Evolutionary conservation across 495 filamentous ascomycete species (phyloP), one percentile per base, ranked within the genome.

Genomic region (Talaromyces stipitatus): DNA sequence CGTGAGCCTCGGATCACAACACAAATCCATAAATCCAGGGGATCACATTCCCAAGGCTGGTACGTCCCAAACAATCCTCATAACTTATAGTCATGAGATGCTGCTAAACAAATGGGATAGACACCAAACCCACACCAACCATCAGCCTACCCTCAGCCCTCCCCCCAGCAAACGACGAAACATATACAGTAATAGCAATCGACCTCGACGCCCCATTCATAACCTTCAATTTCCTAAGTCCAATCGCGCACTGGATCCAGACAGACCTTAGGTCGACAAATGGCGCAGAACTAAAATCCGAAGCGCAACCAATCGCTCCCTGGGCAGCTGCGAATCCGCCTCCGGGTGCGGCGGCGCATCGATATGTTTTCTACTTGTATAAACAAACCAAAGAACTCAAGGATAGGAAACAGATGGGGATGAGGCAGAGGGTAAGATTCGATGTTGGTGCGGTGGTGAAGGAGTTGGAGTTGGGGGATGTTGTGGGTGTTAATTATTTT

Each of bases 331-430:
- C 82, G 20, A 72, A 61, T 20, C 81, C 81, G n/a, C 82, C 82
- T 10, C 71, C 70, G 11, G 60, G 66, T 20, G 78, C 78, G 56
- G 52, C 68, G 4, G 78, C 80, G 0, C 81, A 84, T 61, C 78
- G 82, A 6, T 84, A 85, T 60, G 51, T 75, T 12, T 83, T 82
- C 60, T 65, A 84, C 61, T 61, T 84, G n/a, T 84, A 78, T 60
- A 78, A 82, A 63, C 75, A 84, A 66, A 72, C 71, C 50, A 69
- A 74, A 60, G 65, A 74, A 29, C 8, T 26, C 1, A 29, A 24
- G 2, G 18, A 18, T 4, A 70, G 78, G 59, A 65, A 74, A 56
- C 68, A 69, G 2, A 12, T 82, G 29, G 61, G 72, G 2, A 64
- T 68, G 23, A 57, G 47, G 66, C 50, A 41, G 20, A 69, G 82